These are phyloP conservation scores for Castanea mollissima DNA, from an alignment of 306 rosid genomes.

Conservation along the genomic window DNA sequence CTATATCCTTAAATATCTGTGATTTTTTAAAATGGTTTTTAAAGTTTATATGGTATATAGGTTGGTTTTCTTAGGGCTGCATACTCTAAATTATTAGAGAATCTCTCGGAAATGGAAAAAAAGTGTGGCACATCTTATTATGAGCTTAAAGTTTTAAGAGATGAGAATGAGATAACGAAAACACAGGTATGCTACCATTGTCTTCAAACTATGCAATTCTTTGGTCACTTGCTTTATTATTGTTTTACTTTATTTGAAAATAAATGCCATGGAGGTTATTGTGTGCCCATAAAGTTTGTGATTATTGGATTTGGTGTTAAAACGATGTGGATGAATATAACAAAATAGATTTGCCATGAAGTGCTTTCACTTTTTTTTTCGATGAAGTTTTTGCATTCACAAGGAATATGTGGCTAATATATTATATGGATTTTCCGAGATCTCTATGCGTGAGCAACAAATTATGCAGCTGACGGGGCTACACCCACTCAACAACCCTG, in stretches of 20 bases:
- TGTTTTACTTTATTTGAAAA: background rate
- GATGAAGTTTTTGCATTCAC: background rate
- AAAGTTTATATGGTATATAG: slow-evolving; percentile 13
- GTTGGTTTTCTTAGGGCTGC: slow-evolving; percentile 47
- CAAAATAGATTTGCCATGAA: no score
- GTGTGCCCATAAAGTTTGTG: background rate
- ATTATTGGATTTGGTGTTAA: background rate
- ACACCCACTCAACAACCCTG: slow-evolving; percentile 25
- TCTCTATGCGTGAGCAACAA: slow-evolving; percentile 54
- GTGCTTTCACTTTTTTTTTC: no score
- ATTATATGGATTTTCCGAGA: slow-evolving; percentile 25
- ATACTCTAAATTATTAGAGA: slow-evolving; percentile 46
- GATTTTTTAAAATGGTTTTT: background rate
- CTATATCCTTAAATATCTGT: background rate
- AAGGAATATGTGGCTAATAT: background rate
- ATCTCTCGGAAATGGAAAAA: slow-evolving; percentile 43
- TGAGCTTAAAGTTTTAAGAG: slow-evolving; percentile 51
- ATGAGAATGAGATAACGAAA: slow-evolving; percentile 53
- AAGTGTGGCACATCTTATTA: slow-evolving; percentile 49
- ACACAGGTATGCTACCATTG: slow-evolving; percentile 37
- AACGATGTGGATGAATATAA: no score
- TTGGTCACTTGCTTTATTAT: background rate
- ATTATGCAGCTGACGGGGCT: slow-evolving; percentile 50
- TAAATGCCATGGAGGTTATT: background rate
- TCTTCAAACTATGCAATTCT: background rate